Conservation (phyloP, 1,284 basidiomycete species). For the Ceratobasidium sp. region DNA sequence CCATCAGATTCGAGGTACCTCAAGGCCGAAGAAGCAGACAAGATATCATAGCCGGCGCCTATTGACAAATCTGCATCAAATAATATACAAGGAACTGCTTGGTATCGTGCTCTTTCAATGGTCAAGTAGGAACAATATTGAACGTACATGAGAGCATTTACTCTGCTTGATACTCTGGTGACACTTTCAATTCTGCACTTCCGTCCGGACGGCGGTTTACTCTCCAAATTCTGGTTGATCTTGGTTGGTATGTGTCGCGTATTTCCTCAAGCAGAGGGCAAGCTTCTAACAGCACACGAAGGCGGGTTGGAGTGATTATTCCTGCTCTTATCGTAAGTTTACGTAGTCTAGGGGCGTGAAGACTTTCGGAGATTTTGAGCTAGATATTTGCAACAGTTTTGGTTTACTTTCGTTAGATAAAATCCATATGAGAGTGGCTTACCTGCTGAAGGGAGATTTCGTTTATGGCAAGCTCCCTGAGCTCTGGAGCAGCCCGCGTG, state of each 20-base stretch:
- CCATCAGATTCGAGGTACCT: neutral
- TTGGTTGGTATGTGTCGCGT: slow-evolving; percentile 21
- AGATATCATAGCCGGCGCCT: neutral
- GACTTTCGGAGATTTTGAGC: slow-evolving; percentile 13
- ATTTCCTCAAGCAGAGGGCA: slow-evolving; percentile 29
- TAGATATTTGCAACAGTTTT: neutral
- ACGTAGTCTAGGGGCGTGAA: slow-evolving; percentile 13
- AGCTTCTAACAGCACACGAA: neutral
- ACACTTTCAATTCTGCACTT: neutral
- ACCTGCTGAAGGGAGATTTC: slow-evolving; percentile 7
- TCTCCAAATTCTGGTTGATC: slow-evolving; percentile 2
- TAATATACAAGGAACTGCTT: neutral
- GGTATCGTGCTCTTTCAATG: neutral
- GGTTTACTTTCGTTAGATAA: neutral
- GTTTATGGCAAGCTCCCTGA: slow-evolving; percentile 24
- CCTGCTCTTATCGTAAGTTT: slow-evolving; percentile 22
- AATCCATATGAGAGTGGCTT: neutral
- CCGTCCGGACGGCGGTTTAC: slow-evolving; percentile 12
- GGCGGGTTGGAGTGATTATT: slow-evolving; percentile 11
- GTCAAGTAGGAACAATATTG: neutral
- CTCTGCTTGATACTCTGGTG: neutral
- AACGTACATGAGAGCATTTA: neutral
- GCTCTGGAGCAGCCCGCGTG: slow-evolving; percentile 11
- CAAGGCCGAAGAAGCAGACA: neutral
- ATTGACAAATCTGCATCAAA: neutral